Evolutionary conservation across 306 rosid genomes (phyloP).

Genomic region (Begonia masoniana): DNA sequence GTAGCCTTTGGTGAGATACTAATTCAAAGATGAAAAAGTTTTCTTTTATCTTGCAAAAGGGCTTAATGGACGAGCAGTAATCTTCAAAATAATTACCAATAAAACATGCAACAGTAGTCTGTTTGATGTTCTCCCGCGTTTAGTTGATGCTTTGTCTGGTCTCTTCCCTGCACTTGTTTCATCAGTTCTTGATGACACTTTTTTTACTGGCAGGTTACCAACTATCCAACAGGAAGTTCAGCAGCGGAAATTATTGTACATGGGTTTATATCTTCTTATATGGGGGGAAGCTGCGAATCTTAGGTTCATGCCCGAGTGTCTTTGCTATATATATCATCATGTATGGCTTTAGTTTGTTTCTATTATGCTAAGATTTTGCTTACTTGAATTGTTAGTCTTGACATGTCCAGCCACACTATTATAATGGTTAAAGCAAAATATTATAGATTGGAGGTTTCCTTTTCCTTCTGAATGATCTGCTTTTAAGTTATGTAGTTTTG

Average conservation of each 20-base stretch:
- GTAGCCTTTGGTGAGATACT: conserved; percentile 88
- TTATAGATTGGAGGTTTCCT: not conserved
- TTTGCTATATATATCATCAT: conserved; percentile 95
- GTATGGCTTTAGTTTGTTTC: conserved; percentile 26
- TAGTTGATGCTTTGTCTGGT: not conserved
- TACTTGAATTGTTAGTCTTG: not conserved
- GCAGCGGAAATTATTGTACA: conserved; percentile 79
- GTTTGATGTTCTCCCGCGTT: not conserved
- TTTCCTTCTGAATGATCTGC: not conserved
- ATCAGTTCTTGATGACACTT: conserved; percentile 1
- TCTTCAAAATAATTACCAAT: no score
- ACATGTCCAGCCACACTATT: no score
- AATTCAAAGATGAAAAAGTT: not conserved
- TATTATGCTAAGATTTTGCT: not conserved
- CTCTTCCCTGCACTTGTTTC: not conserved
- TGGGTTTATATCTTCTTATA: conserved; percentile 95
- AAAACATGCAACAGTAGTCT: no score
- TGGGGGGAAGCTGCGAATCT: conserved; percentile 99
- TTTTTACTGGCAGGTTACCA: conserved; percentile 61
- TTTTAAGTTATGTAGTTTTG: not conserved
- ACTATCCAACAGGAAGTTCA: conserved; percentile 93
- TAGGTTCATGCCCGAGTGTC: conserved; percentile 99
- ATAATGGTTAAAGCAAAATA: not conserved
- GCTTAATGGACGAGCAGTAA: no score
- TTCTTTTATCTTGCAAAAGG: no score